phyloP scores from a whole-genome alignment of 257 asterid species.

The Scutellaria barbata region DNA sequence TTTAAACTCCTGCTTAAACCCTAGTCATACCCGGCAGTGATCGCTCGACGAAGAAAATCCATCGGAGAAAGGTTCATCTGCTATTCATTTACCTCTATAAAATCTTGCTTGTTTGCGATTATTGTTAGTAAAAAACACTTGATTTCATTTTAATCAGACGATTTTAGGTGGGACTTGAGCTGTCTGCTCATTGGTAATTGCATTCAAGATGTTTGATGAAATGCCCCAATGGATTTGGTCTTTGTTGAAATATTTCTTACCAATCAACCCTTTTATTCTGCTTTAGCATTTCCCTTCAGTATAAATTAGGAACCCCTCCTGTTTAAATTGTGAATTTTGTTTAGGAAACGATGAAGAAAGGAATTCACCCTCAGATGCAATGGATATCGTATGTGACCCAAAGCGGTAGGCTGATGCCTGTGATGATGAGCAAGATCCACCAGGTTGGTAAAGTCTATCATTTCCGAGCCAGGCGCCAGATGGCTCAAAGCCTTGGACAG shows the following conservation, averaged over 20 bases:
- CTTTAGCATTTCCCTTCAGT: constrained; percentile 8
- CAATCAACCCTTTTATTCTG: background rate
- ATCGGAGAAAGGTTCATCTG: too few relatives aligned
- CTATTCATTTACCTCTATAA: too few relatives aligned
- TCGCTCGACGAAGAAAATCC: too few relatives aligned
- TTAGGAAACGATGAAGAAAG: constrained; percentile 71
- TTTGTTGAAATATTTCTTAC: background rate
- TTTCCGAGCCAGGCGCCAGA: constrained; percentile 64
- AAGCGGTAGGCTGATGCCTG: constrained; percentile 65
- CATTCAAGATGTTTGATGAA: constrained; percentile 31
- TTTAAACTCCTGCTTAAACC: too few relatives aligned
- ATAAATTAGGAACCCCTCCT: background rate
- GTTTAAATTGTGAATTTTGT: constrained; percentile 29
- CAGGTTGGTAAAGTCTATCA: constrained; percentile 76
- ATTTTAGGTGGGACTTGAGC: too few relatives aligned
- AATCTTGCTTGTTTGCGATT: too few relatives aligned
- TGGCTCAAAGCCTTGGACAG: constrained; percentile 75
- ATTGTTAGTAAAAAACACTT: too few relatives aligned
- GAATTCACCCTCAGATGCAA: constrained; percentile 79
- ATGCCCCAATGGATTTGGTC: constrained; percentile 28
- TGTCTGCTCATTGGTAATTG: background rate
- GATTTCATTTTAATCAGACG: too few relatives aligned
- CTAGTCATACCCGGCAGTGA: too few relatives aligned
- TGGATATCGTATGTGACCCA: constrained; percentile 86
- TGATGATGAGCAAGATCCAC: constrained; percentile 73